A percentile compares a stretch with the other conserved stretches of the same genome.
These are phyloP conservation scores for Gamsiella multidivaricata DNA, from an alignment of 192 early-diverging fungal genomes.

Conservation along the genomic window DNA sequence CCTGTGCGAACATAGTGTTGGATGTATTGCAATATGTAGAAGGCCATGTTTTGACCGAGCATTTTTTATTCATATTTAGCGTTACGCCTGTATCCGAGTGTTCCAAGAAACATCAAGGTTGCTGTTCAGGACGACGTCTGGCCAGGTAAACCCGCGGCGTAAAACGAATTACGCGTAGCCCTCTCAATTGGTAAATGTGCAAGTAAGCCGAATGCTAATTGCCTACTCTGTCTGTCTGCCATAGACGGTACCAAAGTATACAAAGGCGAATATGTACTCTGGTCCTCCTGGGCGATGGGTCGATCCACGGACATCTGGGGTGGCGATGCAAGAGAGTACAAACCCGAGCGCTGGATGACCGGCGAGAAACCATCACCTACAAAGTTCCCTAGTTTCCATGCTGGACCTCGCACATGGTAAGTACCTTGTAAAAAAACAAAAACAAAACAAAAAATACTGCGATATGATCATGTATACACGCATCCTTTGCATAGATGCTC, in stretches of 20 bases:
- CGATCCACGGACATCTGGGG: constrained; percentile 59
- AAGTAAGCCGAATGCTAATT: not conserved
- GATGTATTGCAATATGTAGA: not conserved
- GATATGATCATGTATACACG: no score
- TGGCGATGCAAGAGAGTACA: constrained; percentile 54
- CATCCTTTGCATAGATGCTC: no score
- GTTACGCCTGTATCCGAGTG: constrained; percentile 57
- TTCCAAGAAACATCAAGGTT: constrained; percentile 61
- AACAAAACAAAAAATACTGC: no score
- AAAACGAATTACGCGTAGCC: not conserved
- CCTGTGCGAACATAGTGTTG: no score
- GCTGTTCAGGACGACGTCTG: constrained; percentile 60
- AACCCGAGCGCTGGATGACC: constrained; percentile 57
- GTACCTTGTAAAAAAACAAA: no score
- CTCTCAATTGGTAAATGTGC: no score
- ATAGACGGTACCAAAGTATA: constrained; percentile 59
- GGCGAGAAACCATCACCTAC: constrained; percentile 44
- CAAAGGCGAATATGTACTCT: constrained; percentile 58
- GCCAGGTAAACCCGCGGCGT: constrained; percentile 54
- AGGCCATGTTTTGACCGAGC: constrained; percentile 1
- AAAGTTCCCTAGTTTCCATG: constrained; percentile 67
- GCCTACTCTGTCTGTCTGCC: not conserved
- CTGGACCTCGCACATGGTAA: constrained; percentile 62
- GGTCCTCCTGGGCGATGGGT: constrained; percentile 56
- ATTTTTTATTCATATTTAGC: no score